Evolutionary conservation across 2,329 filamentous ascomycete genomes (phyloP), one percentile per base, ranked within the genome.

Genomic region (Alternaria sp.): DNA sequence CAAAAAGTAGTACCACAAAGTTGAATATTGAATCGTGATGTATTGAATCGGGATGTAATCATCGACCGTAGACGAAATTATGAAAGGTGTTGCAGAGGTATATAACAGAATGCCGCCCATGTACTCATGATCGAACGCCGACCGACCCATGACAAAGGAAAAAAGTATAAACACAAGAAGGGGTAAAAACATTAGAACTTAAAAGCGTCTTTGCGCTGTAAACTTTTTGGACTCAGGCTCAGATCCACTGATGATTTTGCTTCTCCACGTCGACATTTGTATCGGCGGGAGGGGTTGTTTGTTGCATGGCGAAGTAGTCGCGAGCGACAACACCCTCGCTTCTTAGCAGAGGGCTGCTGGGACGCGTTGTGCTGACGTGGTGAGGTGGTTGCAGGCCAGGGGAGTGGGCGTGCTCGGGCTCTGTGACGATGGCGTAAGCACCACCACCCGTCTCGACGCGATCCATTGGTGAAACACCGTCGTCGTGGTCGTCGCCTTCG

Each of bases 251-350:
- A 10, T 46, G 13, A 3, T 56, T 44, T 17, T 56, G 54, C 54
- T 56, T 56, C 43, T 56, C 54, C 36, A 54, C 25, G 19, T 54
- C 36, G 15, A 52, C 15, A 23, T 52, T 51, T 8, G 19, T 15
- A 17, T 47, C 17, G 2, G 36, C 36, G 36, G 36, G 36, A 17
- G 36, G 36, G 4, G 36, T 40, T 19, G 40, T 32, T 40, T 30
- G 30, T 11, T 15, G 36, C 25, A 19, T 36, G 17, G 45, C 15
- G 32, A 63, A 55, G 36, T 63, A 63, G 15, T 63, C 61, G 5
- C 8, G 49, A 5, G 61, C 51, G 25, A 23, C 17, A 5, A 63
- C 51, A 15, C 61, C 61, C 61, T 63, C 57, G 1, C n/a, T 51
- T 46, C 26, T 15, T 21, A 63, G 40, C 26, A 45, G 6, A n/a